Evolutionary conservation across 257 asterid species (phyloP).

Genomic region (Perilla frutescens): DNA sequence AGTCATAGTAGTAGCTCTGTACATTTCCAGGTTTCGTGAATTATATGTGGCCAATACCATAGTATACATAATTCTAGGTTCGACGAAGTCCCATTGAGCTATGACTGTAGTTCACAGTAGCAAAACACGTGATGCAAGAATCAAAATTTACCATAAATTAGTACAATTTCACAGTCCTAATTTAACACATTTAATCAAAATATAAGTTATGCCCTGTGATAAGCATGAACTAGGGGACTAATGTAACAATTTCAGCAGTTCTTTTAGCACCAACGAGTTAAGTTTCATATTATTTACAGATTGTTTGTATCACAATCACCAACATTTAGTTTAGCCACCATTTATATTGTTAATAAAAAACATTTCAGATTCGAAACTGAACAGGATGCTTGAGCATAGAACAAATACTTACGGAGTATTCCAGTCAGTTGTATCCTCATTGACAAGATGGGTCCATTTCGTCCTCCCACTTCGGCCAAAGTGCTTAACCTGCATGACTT

Average conservation of each 20-base stretch:
- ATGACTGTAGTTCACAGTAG: background rate
- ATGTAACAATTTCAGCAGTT: background rate
- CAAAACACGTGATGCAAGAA: background rate
- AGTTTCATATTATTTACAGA: background rate
- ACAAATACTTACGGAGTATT: constrained; percentile 75
- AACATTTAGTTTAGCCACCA: constrained; percentile 15
- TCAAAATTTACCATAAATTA: constrained; percentile 16
- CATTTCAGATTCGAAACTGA: constrained; percentile 14
- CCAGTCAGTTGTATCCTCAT: constrained; percentile 98
- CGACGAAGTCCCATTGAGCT: background rate
- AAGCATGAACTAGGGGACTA: constrained; percentile 1
- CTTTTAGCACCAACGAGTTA: background rate
- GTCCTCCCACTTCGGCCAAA: constrained; percentile 98
- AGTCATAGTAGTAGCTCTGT: background rate
- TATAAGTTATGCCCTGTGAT: background rate
- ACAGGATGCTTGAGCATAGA: constrained; percentile 27
- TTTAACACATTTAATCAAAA: background rate
- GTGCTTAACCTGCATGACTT: constrained; percentile 97
- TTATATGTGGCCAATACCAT: background rate
- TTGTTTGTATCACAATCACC: background rate
- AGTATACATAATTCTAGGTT: background rate
- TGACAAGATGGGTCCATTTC: constrained; percentile 95
- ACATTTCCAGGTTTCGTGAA: background rate
- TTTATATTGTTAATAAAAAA: background rate
- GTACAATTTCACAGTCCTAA: background rate